Percentiles rank a stretch among this genome's conserved stretches.
These are phyloP conservation scores for Hyaloscypha finlandica DNA, from an alignment of 495 filamentous ascomycete genomes.

Conservation along the genomic window DNA sequence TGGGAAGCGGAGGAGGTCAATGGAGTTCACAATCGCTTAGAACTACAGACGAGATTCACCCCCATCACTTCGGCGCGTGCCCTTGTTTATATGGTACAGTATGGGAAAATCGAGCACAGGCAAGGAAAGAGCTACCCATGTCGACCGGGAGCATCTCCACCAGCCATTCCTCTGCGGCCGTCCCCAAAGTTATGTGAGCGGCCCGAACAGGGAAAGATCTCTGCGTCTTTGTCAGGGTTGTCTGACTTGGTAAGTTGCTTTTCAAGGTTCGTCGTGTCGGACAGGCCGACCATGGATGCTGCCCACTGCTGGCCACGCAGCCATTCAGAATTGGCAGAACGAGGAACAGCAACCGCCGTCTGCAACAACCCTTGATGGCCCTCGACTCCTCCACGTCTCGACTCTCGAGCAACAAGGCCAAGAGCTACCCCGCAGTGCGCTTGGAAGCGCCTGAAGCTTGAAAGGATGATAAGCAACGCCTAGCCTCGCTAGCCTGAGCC, in stretches of 20 bases:
- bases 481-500: neutral
- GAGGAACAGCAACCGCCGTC: neutral
- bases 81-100: neutral
- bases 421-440: constrained; percentile 5
- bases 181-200: neutral
- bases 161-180: neutral
- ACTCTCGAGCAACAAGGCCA: neutral
- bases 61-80: neutral
- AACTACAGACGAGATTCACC: neutral
- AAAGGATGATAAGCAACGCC: neutral
- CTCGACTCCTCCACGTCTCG: neutral
- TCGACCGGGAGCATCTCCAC: neutral
- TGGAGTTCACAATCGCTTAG: neutral
- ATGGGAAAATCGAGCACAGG: neutral
- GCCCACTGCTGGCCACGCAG: neutral
- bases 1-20: neutral
- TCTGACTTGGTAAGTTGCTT: no score
- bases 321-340: neutral
- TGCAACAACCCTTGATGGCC: no score
- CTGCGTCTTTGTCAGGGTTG: neutral
- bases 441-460: neutral
- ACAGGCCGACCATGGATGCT: neutral
- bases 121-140: neutral
- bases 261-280: neutral
- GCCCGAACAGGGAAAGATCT: neutral